These are phyloP conservation scores for Gypsophila paniculata DNA, from an alignment of 179 eudicot genomes.

Conservation along the genomic window DNA sequence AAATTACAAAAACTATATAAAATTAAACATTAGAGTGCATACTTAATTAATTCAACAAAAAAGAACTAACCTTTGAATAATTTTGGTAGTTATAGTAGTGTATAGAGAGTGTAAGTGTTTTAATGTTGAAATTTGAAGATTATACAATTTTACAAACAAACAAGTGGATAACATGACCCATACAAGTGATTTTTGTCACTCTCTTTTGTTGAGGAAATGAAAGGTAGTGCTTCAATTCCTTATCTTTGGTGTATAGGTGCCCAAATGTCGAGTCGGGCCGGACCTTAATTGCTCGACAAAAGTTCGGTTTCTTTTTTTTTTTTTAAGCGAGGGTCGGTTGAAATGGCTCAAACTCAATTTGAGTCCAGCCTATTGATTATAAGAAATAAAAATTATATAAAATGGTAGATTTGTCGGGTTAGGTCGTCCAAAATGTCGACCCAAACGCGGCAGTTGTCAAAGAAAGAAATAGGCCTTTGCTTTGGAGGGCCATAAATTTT, in stretches of 20 bases:
- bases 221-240: conserved; percentile 60
- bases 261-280: no score
- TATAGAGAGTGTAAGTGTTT: background rate
- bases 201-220: conserved; percentile 33
- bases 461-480: no score
- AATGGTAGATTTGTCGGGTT: no score
- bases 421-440: no score
- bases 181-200: conserved; percentile 9
- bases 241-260: conserved; percentile 29
- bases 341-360: no score
- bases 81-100: background rate
- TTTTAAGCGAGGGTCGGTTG: no score
- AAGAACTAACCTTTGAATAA: conserved; percentile 18
- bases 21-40: background rate
- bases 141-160: background rate
- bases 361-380: no score
- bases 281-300: no score
- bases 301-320: no score
- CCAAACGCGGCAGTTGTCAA: no score
- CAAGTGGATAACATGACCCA: conserved; percentile 18
- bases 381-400: no score
- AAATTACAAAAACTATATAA: background rate
- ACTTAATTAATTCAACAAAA: background rate
- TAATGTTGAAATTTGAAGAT: background rate
- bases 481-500: no score